Base-by-base conservation (phyloP, 2,329 filamentous ascomycete species). In the Rhynchosporium agropyri region DNA sequence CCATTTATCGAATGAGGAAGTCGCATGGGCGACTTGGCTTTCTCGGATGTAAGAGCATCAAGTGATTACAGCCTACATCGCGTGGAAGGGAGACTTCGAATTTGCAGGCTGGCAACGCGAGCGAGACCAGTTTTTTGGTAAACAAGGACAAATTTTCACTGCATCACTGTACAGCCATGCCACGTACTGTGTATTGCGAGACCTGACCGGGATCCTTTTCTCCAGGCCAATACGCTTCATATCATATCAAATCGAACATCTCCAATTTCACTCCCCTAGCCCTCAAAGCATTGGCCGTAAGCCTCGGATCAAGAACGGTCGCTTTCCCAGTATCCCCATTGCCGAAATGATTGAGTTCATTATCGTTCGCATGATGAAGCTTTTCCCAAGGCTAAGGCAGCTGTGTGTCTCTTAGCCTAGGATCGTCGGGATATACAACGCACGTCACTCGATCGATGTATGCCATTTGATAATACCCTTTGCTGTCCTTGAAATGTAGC, bases 161-260 rank as follows among this genome's bases (percentile, higher is more conserved):
- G 33, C 33, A 36, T 36, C 9, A 36, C 33, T 36, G 33, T 36
- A 36, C 33, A 36, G 5, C 33, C 33, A 6, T 36, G 33, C 5
- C 33, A 36, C 33, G 33, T 20, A 20, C 20, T 20, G 20, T 20
- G 20, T 20, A 20, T 20, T 20, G 20, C 20, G 20, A 20, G 20
- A 20, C 20, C 20, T 20, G 20, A 20, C 20, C 33, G 9, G 33
- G 9, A 36, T 6, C 33, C 5, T 1, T 5, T 36, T 36, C 9
- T 10, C 33, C 5, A 36, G 2, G 9, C 5, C 9, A 36, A 10
- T 10, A 36, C 5, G 33, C 33, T 36, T 36, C 33, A 36, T 36
- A 36, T 60, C 46, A 61, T 9, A 61, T 31, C 42, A 61, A n/a
- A 15, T 38, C 51, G 48, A 61, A 61, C 9, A 40, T 33, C 43